Conservation (phyloP, 2,329 filamentous ascomycete species). For the Fusarium buharicum region DNA sequence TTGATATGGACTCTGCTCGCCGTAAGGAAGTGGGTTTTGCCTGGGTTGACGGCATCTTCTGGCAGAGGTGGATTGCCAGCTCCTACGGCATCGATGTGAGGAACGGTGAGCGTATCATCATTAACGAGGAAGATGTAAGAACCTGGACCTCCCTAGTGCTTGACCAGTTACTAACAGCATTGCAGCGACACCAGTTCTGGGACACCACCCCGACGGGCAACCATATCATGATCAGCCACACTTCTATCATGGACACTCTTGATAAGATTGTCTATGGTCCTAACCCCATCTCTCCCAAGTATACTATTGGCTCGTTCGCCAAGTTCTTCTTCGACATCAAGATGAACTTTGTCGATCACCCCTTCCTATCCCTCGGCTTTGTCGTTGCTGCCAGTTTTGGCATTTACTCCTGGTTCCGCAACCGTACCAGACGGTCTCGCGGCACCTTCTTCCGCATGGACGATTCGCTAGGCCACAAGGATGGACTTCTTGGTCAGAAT, state of each 20-base stretch:
- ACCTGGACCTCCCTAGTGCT: not conserved
- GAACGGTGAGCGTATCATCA: constrained; percentile 90
- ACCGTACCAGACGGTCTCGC: constrained; percentile 63
- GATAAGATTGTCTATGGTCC: constrained; percentile 75
- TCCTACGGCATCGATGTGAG: constrained; percentile 92
- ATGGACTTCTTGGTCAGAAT: constrained; percentile 68
- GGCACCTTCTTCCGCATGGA: constrained; percentile 72
- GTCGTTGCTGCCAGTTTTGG: constrained; percentile 67
- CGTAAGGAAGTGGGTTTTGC: constrained; percentile 93
- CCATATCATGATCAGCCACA: constrained; percentile 87
- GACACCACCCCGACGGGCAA: constrained; percentile 90
- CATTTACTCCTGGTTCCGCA: constrained; percentile 63
- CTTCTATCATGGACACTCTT: constrained; percentile 89
- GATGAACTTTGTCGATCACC: constrained; percentile 67
- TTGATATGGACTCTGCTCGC: constrained; percentile 88
- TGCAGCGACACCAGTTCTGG: constrained; percentile 91
- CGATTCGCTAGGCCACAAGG: constrained; percentile 68
- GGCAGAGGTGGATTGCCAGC: constrained; percentile 96
- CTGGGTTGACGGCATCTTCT: constrained; percentile 97
- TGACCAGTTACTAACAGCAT: constrained; percentile 48
- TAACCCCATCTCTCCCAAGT: constrained; percentile 78
- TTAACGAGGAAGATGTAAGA: constrained; percentile 96
- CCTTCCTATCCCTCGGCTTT: constrained; percentile 67
- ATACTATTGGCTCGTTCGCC: constrained; percentile 77
- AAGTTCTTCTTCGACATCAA: constrained; percentile 76